Evolutionary conservation across 2,329 filamentous ascomycete genomes (phyloP), one percentile per base, ranked within the genome.

Genomic region (Graphiopsis chlorocephala): DNA sequence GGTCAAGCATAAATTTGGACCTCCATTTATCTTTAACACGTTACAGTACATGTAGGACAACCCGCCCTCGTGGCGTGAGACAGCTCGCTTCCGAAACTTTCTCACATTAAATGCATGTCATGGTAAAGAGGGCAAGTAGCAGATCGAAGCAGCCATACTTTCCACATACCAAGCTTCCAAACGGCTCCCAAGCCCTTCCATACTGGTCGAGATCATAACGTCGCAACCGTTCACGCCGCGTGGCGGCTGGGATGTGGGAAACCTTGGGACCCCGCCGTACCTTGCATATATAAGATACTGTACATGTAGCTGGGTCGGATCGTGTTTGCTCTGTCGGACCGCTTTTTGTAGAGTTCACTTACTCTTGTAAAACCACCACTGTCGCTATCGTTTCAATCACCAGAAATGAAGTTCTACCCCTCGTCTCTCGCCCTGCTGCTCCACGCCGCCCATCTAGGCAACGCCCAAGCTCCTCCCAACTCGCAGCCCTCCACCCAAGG

Each of bases 11-110:
- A 4, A 15, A 3, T 6, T 17, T 4, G 6, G 33, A 35, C 33
- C 12, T 35, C 31, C 8, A 33, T 33, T 33, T 8, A 11, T 33
- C 31, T 33, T 33, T n/a, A n/a, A n/a, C n/a, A n/a, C n/a, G n/a
- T n/a, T n/a, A n/a, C n/a, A n/a, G 10, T 11, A 11, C 11, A 33
- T 33, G 31, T 11, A 12, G 12, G 31, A 10, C 31, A 11, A 10
- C 31, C 20, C 33, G 42, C 10, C 20, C 52, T 23, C 20, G 56
- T 61, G 57, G 45, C 45, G 58, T 61, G 45, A 35, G 26, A 12
- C 58, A 50, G 45, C 29, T 52, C 45, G 58, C 58, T 61, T 28
- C 58, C 31, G 28, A 52, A 61, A 52, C 28, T 14, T 52, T 61
- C 26, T 5, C 11, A 15, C 8, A 29, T 20, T 4, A 17, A 10